Percentiles rank a stretch among this genome's conserved stretches.
These are phyloP conservation scores for Sextonia rubra DNA, from an alignment of 164 flowering plant species.

Conservation along the genomic window DNA sequence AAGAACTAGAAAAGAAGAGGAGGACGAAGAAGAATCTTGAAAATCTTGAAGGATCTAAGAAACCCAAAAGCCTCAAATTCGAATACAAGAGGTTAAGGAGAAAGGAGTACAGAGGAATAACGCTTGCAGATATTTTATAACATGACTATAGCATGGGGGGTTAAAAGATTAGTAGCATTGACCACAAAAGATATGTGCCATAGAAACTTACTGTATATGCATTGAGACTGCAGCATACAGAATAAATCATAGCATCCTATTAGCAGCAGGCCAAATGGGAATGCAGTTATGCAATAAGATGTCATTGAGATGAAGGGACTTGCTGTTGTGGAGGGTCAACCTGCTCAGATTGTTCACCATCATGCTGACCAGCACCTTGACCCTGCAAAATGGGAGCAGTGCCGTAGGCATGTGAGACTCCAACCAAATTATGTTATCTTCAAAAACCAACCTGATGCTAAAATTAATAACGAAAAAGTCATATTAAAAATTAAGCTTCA, in stretches of 20 bases:
- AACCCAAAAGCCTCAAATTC: too few species aligned
- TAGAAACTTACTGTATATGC: too few species aligned
- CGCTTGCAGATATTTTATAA: neutral
- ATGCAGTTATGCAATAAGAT: neutral
- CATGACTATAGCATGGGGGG: neutral
- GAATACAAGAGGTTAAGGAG: too few species aligned
- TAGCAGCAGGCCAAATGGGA: neutral
- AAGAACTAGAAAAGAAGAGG: too few species aligned
- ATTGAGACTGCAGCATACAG: neutral
- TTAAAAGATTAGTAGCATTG: neutral
- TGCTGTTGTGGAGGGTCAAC: constrained; percentile 6
- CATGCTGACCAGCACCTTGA: constrained; percentile 9
- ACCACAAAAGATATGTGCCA: neutral
- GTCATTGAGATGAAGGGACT: constrained; percentile 9
- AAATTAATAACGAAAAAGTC: neutral
- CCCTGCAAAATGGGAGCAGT: constrained; percentile 12
- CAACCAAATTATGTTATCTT: neutral
- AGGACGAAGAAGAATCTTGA: too few species aligned
- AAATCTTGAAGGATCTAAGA: too few species aligned
- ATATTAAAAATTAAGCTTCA: neutral
- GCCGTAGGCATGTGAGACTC: neutral
- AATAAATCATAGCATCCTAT: neutral
- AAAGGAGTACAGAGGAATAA: too few species aligned
- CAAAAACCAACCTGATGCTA: neutral
- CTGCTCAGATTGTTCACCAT: constrained; percentile 9